Evolutionary conservation across 495 filamentous ascomycete species (phyloP), one percentile per base, ranked within the genome.

Genomic region (Copromyces sp.): DNA sequence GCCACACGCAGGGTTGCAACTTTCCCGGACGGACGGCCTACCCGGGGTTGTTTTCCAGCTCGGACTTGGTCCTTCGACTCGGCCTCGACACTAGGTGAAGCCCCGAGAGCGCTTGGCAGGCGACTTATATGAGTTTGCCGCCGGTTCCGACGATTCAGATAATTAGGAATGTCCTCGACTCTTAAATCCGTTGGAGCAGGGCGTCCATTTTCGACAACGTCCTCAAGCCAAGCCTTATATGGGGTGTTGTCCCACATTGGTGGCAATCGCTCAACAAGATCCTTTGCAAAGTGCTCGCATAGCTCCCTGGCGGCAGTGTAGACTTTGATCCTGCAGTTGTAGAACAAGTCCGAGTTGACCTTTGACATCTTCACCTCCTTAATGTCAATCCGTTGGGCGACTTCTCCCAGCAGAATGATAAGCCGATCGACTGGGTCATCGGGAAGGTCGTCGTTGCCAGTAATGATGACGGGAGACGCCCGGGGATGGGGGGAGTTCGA

Each of bases 271-370:
- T 39, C 39, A 24, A 70, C 12, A 9, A 70, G 38, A 14, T 70
- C 69, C 39, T 70, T 70, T 42, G 69, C 69, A 70, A 59, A 59
- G 12, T 59, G 47, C 47, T 59, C 47, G 3, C 47, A 59, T 24
- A 59, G 47, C 47, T 59, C 47, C 29, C 71, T 45, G 3, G 75
- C 39, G 0, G 73, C 72, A 17, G 29, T 59, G 70, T 81, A 78
- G 3, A 74, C 69, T 37, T 74, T 76, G 9, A 84, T 77, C 39
- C 77, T 84, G 69, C 81, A 79, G 39, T 77, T 77, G 68, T 77
- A 73, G 68, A 74, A 83, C 12, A 85, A 20, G 17, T 75, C 76
- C 0, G 37, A 35, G 38, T 78, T 37, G 11, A 78, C 47, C 35
- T 37, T 74, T 2, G 47, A 24, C 9, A 72, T 45, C 20, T 74